A percentile compares a stretch with the other conserved stretches of the same genome.
Evolutionary conservation across 768 basidiomycete genomes (phyloP).

Genomic region (Mycena rebaudengoi): DNA sequence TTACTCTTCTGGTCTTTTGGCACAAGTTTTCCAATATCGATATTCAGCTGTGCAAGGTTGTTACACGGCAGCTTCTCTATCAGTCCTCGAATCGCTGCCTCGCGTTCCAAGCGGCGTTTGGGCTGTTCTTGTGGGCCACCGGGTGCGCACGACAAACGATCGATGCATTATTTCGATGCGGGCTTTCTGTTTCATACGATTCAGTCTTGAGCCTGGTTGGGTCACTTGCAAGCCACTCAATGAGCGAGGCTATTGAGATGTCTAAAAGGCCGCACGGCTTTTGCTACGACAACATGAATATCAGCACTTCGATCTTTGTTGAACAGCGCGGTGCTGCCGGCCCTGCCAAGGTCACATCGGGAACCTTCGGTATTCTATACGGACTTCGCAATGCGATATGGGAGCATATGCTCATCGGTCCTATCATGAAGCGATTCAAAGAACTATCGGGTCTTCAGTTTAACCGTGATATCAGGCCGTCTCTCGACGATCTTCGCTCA

Average conservation of each 20-base stretch:
- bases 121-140: conserved; percentile 20
- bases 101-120: conserved; percentile 12
- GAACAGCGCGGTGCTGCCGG: conserved; percentile 23
- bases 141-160: conserved; percentile 19
- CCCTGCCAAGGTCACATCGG: conserved; percentile 25
- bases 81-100: conserved; percentile 21
- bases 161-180: conserved; percentile 17
- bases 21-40: neutral
- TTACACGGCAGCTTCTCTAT: conserved; percentile 14
- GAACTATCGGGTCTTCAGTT: neutral
- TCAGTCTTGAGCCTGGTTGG: conserved; percentile 14
- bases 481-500: neutral
- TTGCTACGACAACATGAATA: conserved; percentile 23
- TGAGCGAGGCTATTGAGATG: neutral
- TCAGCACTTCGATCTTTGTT: conserved; percentile 25
- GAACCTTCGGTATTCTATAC: conserved; percentile 24
- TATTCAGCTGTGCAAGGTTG: conserved; percentile 15
- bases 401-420: neutral
- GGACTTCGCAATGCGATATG: conserved; percentile 9
- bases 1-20: neutral
- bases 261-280: neutral
- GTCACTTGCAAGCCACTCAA: neutral
- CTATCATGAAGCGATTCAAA: neutral
- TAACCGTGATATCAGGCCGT: neutral
- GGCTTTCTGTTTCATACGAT: conserved; percentile 23